Conservation (phyloP, 768 basidiomycete species). For the Lactarius akahatsu region DNA sequence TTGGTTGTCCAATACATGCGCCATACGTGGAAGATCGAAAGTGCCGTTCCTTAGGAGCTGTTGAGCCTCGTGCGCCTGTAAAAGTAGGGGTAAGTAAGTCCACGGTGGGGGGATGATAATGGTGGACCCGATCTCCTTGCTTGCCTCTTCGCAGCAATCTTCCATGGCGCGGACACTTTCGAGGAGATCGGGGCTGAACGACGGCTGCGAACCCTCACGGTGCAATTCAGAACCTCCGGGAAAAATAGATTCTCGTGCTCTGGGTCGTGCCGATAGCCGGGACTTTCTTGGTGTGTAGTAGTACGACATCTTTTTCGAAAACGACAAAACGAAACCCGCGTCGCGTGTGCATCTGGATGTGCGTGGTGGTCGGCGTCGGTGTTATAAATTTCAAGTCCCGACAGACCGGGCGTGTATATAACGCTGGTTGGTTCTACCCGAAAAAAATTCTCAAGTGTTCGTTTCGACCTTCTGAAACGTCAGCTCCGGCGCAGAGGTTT, state of each 20-base stretch:
- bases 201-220: constrained; percentile 58
- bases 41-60: constrained; percentile 68
- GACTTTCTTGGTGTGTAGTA: constrained; percentile 37
- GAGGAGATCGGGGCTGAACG: constrained; percentile 67
- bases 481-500: constrained; percentile 48
- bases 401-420: constrained; percentile 5
- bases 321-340: no score
- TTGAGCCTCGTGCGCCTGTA: constrained; percentile 66
- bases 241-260: constrained; percentile 66
- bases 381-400: constrained; percentile 30
- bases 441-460: constrained; percentile 53
- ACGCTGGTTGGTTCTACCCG: constrained; percentile 27
- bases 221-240: constrained; percentile 64
- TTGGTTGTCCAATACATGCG: constrained; percentile 63
- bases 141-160: constrained; percentile 77
- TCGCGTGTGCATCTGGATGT: neutral
- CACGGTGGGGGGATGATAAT: neutral
- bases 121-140: constrained; percentile 15
- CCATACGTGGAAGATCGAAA: constrained; percentile 69
- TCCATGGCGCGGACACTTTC: constrained; percentile 80
- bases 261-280: constrained; percentile 49
- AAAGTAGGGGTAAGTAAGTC: neutral
- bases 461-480: constrained; percentile 66
- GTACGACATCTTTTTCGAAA: constrained; percentile 8
- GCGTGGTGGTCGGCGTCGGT: constrained; percentile 26